These are phyloP conservation scores for Gloeophyllum trabeum DNA, from an alignment of 768 basidiomycete genomes.

Conservation along the genomic window DNA sequence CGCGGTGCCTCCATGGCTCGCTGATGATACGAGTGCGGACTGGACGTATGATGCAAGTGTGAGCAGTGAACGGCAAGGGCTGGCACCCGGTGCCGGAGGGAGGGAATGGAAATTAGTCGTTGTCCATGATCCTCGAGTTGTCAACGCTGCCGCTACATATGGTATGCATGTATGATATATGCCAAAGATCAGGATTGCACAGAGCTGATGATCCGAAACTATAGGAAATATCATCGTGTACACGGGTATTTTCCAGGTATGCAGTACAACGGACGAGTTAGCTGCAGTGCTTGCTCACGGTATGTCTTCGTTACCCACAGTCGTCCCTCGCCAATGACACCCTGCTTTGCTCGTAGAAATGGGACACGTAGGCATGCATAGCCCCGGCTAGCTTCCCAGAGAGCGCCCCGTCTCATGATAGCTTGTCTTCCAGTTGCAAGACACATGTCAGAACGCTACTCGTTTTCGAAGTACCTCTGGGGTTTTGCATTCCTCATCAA, in stretches of 20 bases:
- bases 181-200: neutral
- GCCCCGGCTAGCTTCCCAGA: neutral
- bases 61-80: constrained; percentile 8
- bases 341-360: constrained; percentile 40
- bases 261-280: constrained; percentile 67
- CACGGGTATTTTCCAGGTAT: constrained; percentile 78
- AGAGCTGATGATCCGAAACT: constrained; percentile 1
- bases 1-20: constrained; percentile 8
- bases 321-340: neutral
- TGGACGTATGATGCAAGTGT: constrained; percentile 10
- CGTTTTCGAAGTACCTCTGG: constrained; percentile 28
- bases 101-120: constrained; percentile 65
- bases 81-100: constrained; percentile 13
- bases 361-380: constrained; percentile 52
- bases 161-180: constrained; percentile 27
- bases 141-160: constrained; percentile 73
- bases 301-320: constrained; percentile 17
- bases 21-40: constrained; percentile 4
- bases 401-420: neutral
- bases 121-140: constrained; percentile 53
- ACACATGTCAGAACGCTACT: constrained; percentile 39
- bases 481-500: constrained; percentile 29
- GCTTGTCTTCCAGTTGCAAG: constrained; percentile 33
- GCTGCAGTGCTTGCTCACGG: constrained; percentile 83
- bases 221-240: constrained; percentile 75